Percentiles rank a stretch among this genome's conserved stretches.
These are phyloP conservation scores for Podosphaera xanthii DNA, from an alignment of 2,329 filamentous ascomycete genomes.

Conservation along the genomic window DNA sequence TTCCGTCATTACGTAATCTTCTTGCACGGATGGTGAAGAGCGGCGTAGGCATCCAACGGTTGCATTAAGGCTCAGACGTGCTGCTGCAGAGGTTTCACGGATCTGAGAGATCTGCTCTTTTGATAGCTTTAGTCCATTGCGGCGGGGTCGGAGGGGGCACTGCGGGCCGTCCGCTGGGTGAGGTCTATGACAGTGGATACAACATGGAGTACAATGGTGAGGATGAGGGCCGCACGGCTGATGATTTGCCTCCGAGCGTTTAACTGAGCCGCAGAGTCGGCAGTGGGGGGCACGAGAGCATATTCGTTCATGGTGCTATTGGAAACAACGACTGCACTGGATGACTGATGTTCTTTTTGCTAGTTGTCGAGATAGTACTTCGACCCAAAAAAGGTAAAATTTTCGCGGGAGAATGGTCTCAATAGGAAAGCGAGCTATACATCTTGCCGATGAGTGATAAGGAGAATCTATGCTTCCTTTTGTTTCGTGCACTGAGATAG, in stretches of 20 bases:
- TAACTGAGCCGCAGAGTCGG: neutral
- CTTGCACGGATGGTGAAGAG: neutral
- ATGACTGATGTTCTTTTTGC: neutral
- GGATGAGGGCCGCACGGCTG: neutral
- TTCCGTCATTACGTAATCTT: neutral
- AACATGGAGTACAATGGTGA: neutral
- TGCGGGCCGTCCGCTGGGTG: neutral
- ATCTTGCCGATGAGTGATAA: neutral
- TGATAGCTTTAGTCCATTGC: neutral
- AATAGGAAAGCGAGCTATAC: neutral
- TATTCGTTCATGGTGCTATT: neutral
- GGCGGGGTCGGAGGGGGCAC: neutral
- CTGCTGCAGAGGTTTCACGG: neutral
- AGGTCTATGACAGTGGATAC: slow-evolving; percentile 1
- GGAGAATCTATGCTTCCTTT: neutral
- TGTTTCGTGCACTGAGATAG: neutral
- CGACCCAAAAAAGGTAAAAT: neutral
- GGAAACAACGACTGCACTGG: neutral
- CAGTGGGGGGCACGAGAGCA: neutral
- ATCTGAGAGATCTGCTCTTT: neutral
- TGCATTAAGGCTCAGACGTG: neutral
- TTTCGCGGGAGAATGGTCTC: neutral
- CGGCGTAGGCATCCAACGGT: neutral
- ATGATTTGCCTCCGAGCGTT: neutral
- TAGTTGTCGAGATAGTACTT: neutral